Percentiles rank a stretch among this genome's conserved stretches.
phyloP scores from a whole-genome alignment of 129 eudicot genomes.

The Chrysanthemum makinoi region DNA sequence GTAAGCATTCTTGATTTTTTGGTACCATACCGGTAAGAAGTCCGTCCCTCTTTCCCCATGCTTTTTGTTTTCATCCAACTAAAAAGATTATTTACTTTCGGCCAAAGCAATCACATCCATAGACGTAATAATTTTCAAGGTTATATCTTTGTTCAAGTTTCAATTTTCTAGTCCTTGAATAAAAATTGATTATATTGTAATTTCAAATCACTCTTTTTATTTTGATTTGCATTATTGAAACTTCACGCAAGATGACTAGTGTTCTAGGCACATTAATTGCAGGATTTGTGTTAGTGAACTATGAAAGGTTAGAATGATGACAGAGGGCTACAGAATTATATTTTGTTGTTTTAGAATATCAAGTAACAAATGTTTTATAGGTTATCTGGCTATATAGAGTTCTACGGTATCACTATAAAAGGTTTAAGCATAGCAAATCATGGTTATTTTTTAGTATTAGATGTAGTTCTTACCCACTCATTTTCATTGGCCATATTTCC shows the following conservation, averaged over 20 bases:
- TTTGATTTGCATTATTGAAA: slow-evolving; percentile 13
- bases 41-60: background rate
- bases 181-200: background rate
- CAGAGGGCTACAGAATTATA: background rate
- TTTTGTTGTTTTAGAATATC: background rate
- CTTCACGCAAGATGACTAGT: background rate
- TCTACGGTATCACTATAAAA: no score
- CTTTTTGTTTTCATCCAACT: background rate
- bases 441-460: background rate
- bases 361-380: background rate
- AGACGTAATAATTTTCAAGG: background rate
- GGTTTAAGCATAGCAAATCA: background rate
- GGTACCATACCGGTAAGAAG: background rate
- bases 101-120: background rate
- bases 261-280: slow-evolving; percentile 1
- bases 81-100: background rate
- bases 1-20: slow-evolving; percentile 3
- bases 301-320: background rate
- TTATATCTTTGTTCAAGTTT: slow-evolving; percentile 12
- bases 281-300: slow-evolving; percentile 1
- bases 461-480: background rate
- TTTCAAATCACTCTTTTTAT: background rate
- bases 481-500: background rate
- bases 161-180: background rate
- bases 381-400: no score